These are phyloP conservation scores for Euphorbia celastroides DNA, from an alignment of 441 rosid species.

Conservation along the genomic window DNA sequence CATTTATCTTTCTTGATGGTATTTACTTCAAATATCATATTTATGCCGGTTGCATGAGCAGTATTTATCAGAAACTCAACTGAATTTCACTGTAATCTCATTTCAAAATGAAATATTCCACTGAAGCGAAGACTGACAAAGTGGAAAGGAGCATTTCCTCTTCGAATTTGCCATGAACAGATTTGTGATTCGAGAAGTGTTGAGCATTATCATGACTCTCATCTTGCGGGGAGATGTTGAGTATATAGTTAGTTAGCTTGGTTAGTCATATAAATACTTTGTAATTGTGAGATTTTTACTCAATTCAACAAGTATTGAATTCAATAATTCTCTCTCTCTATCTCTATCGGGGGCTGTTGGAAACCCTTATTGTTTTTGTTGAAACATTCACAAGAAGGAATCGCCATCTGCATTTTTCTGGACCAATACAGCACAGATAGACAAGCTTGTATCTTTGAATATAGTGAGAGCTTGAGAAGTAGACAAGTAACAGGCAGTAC, in stretches of 20 bases:
- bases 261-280: no score
- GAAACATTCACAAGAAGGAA: background rate
- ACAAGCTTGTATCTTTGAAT: background rate
- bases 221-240: no score
- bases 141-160: background rate
- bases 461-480: background rate
- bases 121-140: background rate
- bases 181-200: no score
- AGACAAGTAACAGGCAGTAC: slow-evolving; percentile 3
- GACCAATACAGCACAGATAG: background rate
- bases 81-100: background rate
- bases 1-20: background rate
- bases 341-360: no score
- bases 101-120: background rate
- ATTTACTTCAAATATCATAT: background rate
- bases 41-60: slow-evolving; percentile 6
- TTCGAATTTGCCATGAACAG: background rate
- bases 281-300: no score
- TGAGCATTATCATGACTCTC: no score
- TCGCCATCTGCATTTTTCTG: background rate
- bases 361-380: no score
- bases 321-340: no score
- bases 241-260: no score
- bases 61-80: background rate
- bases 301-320: no score